Evolutionary conservation across 192 early-diverging fungal species (phyloP).

Genomic region (Kappamyces sp.): DNA sequence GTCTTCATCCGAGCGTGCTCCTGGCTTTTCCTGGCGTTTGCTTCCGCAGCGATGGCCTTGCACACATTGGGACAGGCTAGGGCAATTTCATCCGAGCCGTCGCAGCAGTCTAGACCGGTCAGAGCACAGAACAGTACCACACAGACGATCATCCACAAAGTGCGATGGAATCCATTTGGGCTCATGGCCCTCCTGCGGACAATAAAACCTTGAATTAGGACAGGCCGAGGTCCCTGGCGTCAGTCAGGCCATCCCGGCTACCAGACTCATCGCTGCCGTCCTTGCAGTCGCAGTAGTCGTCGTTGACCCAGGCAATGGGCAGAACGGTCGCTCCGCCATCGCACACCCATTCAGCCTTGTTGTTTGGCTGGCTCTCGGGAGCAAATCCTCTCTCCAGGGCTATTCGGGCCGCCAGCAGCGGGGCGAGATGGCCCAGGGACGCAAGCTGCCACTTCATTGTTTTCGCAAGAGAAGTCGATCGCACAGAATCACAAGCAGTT

Average conservation of each 20-base stretch:
- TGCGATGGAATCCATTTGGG: conserved; percentile 57
- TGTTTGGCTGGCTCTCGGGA: too few relatives aligned
- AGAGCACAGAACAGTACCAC: conserved; percentile 44
- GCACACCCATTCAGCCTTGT: conserved; percentile 39
- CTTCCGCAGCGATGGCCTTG: conserved; percentile 45
- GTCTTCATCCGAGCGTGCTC: conserved; percentile 17
- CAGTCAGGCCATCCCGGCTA: conserved; percentile 20
- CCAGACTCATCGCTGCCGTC: conserved; percentile 95
- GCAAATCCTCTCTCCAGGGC: too few relatives aligned
- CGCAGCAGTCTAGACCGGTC: conserved; percentile 81
- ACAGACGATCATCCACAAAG: conserved; percentile 90
- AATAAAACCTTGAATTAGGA: conserved; percentile 70
- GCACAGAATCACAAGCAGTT: too few relatives aligned
- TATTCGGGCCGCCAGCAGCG: too few relatives aligned
- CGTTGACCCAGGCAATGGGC: conserved; percentile 70
- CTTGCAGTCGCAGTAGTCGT: conserved; percentile 95
- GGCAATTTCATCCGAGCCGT: conserved; percentile 84
- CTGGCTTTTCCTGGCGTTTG: conserved; percentile 20
- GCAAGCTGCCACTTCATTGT: too few relatives aligned
- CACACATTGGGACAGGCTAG: conserved; percentile 73
- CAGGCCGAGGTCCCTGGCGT: conserved; percentile 85
- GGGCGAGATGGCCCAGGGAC: too few relatives aligned
- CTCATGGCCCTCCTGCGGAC: conserved; percentile 69
- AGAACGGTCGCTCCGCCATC: conserved; percentile 68
- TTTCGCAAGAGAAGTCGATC: too few relatives aligned